Evolutionary conservation across 805 yeast species (phyloP), one percentile per base, ranked within the genome.

Genomic region (Zygosaccharomyces kombuchaensis): DNA sequence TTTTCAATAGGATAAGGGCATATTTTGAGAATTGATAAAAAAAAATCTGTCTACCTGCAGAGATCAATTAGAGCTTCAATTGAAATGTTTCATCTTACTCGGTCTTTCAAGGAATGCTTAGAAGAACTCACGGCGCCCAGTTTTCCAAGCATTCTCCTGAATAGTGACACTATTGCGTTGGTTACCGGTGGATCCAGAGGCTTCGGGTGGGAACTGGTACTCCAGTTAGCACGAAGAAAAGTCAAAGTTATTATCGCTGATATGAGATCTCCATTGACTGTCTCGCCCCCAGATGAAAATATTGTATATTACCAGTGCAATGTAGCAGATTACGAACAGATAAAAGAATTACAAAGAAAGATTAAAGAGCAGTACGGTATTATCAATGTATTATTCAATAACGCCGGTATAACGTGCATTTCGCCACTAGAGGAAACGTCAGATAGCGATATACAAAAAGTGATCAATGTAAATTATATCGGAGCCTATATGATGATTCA

Each of bases 121-220:
- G 41, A 38, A 34, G 45, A 42, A 8, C 17, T 42, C 17, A 3
- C 34, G 25, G 38, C 32, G 5, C 36, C 34, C 19, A 35, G 40
- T 25, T 31, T 16, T 29, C 12, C 14, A 6, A 23, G 21, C 21
- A 16, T 14, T 19, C 32, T 40, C 9, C 34, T 49, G 22, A 23
- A 30, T 10, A 21, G 59, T 19, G 64, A 70, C 9, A 95, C 87
- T 57, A 70, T 84, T 9, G 84, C 81, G 0, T 65, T 89, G 3
- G 69, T 91, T 16, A 90, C 98, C 0, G 98, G 98, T 0, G 98
- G 97, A 0, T 61, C 77, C 3, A 69, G 79, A 0, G 98, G 97
- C 0, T 70, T 91, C 8, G 98, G 98, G 0, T 68, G 67, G 34
- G 85, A 80, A 51, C 51, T 91, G 3, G 86, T 75, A 0, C 50